Evolutionary conservation across 176 grass and related monocot genomes (phyloP), one percentile per base, ranked within the genome.

Genomic region (Bromus sterilis): DNA sequence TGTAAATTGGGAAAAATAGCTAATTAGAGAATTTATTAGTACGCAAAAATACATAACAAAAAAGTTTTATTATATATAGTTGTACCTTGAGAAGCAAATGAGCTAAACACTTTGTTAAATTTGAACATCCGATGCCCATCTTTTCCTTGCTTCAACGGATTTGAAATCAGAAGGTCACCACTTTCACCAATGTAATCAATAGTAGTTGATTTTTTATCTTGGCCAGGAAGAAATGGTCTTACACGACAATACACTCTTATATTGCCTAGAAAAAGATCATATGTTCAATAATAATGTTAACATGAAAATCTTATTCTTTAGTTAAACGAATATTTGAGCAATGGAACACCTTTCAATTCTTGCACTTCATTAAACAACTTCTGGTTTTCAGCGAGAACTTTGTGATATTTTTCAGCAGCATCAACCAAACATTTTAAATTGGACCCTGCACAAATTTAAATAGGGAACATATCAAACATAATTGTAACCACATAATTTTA

Each of bases 201-300:
- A 58, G 82, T 87, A 3, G 90, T 93, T 33, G 85, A 81, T 88
- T 91, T 93, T 82, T 72, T 60, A 59, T 94, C 88, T 86, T 99
- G 92, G n/a, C 89, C 93, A 3, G 93, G 77, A 76, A 95, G 89
- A 82, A 99, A 99, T 56, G 96, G 96, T 42, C 96, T 95, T 60
- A 99, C 82, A 76, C 96, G 92, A 83, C 93, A 99, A 82, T 95
- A 99, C 30, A 99, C 96, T 81, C 96, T 91, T 68, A 99, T 99
- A 85, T 99, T 99, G 78, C 96, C 96, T 98, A 65, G 13, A 25
- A 68, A 64, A 59, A 31, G 6, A 31, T 4, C 20, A 44, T n/a
- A 65, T 3, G 48, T 21, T 53, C 18, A 74, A 44, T 57, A 3
- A 37, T 43, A 73, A 7, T 30, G 11, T 68, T 20, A 43, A 14